A percentile compares a stretch with the other conserved stretches of the same genome.
Evolutionary conservation across 2,329 filamentous ascomycete species (phyloP).

Genomic region (Clonostachys rosea): DNA sequence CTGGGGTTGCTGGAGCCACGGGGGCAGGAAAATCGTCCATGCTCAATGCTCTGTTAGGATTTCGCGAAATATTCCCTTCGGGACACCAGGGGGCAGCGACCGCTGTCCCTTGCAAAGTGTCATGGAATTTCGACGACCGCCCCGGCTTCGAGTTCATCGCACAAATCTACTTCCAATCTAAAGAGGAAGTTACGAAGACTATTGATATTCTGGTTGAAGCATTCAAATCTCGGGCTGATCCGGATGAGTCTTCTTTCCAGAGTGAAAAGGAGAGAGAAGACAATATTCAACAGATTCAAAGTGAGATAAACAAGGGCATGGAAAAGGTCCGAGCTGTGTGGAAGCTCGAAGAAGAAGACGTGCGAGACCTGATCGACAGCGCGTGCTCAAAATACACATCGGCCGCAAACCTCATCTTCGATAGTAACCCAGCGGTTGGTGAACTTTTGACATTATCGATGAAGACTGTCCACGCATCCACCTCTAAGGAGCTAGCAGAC

Average conservation of each 20-base stretch:
- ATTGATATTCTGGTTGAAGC: slow-evolving; percentile 4
- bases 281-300: background rate
- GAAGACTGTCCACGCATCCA: slow-evolving; percentile 1
- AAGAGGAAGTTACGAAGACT: slow-evolving; percentile 6
- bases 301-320: slow-evolving; percentile 6
- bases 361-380: slow-evolving; percentile 1
- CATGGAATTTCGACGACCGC: slow-evolving; percentile 13
- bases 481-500: slow-evolving; percentile 3
- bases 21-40: background rate
- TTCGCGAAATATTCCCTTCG: slow-evolving; percentile 17
- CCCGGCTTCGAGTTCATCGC: slow-evolving; percentile 10
- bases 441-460: slow-evolving; percentile 1
- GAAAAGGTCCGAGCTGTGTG: slow-evolving; percentile 15
- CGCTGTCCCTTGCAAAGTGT: slow-evolving; percentile 13
- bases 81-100: slow-evolving; percentile 19
- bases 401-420: slow-evolving; percentile 5
- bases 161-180: slow-evolving; percentile 12
- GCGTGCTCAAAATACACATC: background rate
- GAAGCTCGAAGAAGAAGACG: slow-evolving; percentile 3
- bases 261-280: slow-evolving; percentile 7
- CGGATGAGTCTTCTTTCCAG: background rate
- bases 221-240: background rate
- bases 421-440: slow-evolving; percentile 1
- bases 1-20: too few relatives aligned
- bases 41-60: slow-evolving; percentile 1